Percentiles rank a stretch among this genome's conserved stretches.
Conservation (phyloP, 352 stramenopile species). For the Detonula confervacea region DNA sequence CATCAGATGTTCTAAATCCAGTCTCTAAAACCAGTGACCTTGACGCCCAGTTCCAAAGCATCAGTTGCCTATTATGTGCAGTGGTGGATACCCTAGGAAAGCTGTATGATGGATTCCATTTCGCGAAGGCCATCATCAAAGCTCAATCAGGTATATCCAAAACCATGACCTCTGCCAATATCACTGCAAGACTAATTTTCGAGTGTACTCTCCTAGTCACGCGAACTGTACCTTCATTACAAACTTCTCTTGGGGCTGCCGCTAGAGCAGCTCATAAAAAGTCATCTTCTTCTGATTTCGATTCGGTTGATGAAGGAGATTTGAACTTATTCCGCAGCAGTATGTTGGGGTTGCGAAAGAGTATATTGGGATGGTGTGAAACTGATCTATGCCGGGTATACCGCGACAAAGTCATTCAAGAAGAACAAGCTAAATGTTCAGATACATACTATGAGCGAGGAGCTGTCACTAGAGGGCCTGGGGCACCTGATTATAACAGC, state of each 20-base stretch:
- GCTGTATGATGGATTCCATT: conserved; percentile 56
- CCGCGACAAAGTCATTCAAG: conserved; percentile 18
- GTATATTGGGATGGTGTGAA: conserved; percentile 68
- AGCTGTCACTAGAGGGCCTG: conserved; percentile 52
- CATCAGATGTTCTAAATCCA: conserved; percentile 14
- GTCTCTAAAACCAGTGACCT: conserved; percentile 1
- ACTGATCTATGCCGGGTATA: conserved; percentile 50
- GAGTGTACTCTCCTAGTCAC: conserved; percentile 33
- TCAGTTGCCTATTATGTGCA: conserved; percentile 49
- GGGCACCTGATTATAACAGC: conserved; percentile 57
- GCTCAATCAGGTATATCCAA: conserved; percentile 20
- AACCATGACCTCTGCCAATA: conserved; percentile 7
- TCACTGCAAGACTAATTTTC: conserved; percentile 32
- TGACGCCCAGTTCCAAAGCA: conserved; percentile 29
- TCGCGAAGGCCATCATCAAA: conserved; percentile 57
- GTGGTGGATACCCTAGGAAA: conserved; percentile 56
- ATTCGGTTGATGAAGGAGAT: conserved; percentile 9
- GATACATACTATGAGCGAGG: conserved; percentile 32
- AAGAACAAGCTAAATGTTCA: conserved; percentile 21
- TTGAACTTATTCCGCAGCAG: conserved; percentile 27
- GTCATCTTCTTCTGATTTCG: conserved; percentile 9
- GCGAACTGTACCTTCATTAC: conserved; percentile 9
- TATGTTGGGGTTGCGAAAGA: conserved; percentile 55
- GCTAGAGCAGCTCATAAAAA: neutral
- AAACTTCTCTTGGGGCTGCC: conserved; percentile 9